A percentile compares a stretch with the other conserved stretches of the same genome.
Conservation (phyloP, 495 filamentous ascomycete genomes). For the Neurospora sp. region DNA sequence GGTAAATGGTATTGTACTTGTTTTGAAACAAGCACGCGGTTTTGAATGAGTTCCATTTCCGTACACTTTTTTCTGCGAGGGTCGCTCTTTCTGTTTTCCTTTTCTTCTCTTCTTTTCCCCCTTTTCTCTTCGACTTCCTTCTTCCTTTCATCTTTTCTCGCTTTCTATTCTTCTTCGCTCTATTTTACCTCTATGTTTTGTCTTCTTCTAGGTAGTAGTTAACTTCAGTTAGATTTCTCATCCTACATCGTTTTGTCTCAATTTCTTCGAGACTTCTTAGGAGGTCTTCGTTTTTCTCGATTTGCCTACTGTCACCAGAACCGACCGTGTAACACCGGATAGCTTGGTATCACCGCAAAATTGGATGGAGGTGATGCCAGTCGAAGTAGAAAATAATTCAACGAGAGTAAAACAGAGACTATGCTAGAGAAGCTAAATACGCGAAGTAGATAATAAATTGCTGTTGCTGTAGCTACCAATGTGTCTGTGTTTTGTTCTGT, state of each 20-base stretch:
- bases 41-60: background rate
- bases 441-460: background rate
- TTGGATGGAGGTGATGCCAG: background rate
- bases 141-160: no score
- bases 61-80: background rate
- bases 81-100: background rate
- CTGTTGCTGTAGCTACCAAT: background rate
- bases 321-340: background rate
- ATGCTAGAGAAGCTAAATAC: background rate
- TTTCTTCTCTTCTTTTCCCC: background rate
- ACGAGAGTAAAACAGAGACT: background rate
- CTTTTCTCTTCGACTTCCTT: background rate
- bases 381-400: background rate
- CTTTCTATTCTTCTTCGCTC: no score
- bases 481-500: background rate
- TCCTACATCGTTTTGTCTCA: background rate
- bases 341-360: background rate
- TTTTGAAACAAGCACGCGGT: background rate
- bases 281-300: background rate
- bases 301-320: background rate
- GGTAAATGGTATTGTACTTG: background rate
- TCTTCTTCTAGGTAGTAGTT: background rate
- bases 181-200: no score
- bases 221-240: background rate
- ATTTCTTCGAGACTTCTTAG: background rate